phyloP scores from a whole-genome alignment of 352 stramenopile species.

The Elongisporangium prolatum region DNA sequence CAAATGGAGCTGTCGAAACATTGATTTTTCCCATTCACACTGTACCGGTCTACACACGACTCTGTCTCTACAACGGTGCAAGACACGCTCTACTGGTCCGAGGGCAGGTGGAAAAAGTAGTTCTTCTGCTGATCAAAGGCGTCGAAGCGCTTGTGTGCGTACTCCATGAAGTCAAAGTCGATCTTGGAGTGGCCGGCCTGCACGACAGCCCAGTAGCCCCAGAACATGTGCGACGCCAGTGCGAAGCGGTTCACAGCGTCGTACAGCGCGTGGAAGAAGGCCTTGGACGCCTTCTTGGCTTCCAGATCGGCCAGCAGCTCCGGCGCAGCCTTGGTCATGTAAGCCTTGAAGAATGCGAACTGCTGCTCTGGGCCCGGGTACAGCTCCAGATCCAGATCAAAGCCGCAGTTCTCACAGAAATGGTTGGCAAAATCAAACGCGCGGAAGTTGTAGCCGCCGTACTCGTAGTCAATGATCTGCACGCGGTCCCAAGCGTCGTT shows the following conservation, averaged over 20 bases:
- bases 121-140: slow-evolving; percentile 75
- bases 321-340: slow-evolving; percentile 68
- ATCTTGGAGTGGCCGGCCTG: slow-evolving; percentile 88
- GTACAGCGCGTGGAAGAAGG: slow-evolving; percentile 81
- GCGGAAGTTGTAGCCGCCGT: slow-evolving; percentile 91
- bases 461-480: slow-evolving; percentile 96
- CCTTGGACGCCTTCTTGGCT: slow-evolving; percentile 69
- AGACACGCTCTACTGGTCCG: slow-evolving; percentile 1
- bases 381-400: slow-evolving; percentile 85
- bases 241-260: slow-evolving; percentile 85
- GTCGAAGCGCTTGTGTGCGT: slow-evolving; percentile 74
- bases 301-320: slow-evolving; percentile 60
- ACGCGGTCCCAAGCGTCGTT: slow-evolving; percentile 76
- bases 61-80: slow-evolving; percentile 16
- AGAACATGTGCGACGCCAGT: slow-evolving; percentile 90
- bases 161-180: slow-evolving; percentile 88
- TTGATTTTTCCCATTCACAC: slow-evolving; percentile 2
- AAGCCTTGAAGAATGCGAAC: slow-evolving; percentile 84
- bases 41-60: slow-evolving; percentile 11
- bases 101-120: slow-evolving; percentile 35
- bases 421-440: slow-evolving; percentile 95
- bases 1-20: neutral
- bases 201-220: slow-evolving; percentile 92
- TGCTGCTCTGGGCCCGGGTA: slow-evolving; percentile 83
- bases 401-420: slow-evolving; percentile 93